These are phyloP conservation scores for Flaveria trinervia DNA, from an alignment of 129 eudicot genomes.

Conservation along the genomic window DNA sequence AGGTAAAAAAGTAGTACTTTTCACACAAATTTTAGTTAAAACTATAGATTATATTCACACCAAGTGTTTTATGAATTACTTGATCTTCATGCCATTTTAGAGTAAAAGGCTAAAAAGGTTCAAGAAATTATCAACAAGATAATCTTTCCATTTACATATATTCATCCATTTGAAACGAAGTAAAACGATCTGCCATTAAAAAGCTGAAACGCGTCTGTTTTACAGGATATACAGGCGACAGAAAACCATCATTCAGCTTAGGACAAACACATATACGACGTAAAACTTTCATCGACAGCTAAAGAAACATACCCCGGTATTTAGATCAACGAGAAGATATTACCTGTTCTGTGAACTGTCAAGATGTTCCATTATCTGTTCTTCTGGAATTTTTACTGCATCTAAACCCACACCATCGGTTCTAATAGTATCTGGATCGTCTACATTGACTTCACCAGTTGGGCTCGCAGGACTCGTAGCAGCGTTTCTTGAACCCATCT, in stretches of 20 bases:
- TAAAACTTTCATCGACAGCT: constrained; percentile 7
- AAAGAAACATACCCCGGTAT: background rate
- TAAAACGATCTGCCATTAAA: background rate
- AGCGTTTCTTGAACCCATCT: constrained; percentile 26
- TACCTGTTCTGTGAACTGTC: background rate
- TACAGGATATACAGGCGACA: constrained; percentile 1
- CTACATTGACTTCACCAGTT: constrained; percentile 11
- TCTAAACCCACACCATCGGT: background rate
- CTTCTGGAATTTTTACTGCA: constrained; percentile 8
- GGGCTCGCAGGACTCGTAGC: constrained; percentile 21
- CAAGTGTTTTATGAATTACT: constrained; percentile 4
- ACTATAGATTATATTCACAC: too few relatives aligned
- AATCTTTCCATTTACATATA: constrained; percentile 25
- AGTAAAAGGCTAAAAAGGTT: background rate
- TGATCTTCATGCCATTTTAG: background rate
- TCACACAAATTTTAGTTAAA: too few relatives aligned
- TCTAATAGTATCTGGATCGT: constrained; percentile 17
- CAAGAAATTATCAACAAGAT: background rate
- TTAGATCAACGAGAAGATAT: background rate
- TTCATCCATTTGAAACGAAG: constrained; percentile 14
- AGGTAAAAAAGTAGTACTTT: too few relatives aligned
- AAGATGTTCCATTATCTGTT: background rate
- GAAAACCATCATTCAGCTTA: constrained; percentile 14
- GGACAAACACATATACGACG: constrained; percentile 12
- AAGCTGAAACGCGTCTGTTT: background rate